Percentiles rank a stretch among this genome's conserved stretches.
These are phyloP conservation scores for Fusarium floridanum DNA, from an alignment of 2,329 filamentous ascomycete genomes.

Conservation along the genomic window DNA sequence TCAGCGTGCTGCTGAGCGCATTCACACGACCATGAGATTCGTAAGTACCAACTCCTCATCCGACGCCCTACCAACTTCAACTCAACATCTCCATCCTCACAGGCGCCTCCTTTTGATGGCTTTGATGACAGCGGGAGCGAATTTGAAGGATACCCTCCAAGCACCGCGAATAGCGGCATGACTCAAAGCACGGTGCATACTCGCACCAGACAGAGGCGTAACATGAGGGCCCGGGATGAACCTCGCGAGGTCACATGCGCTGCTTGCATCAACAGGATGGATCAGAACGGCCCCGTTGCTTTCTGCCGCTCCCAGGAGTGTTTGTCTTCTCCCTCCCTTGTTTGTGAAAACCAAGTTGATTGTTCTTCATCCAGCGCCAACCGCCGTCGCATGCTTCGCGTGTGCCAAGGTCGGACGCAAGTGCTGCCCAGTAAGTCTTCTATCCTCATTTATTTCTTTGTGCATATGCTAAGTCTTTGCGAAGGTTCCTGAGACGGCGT, in stretches of 20 bases:
- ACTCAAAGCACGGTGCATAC: not conserved
- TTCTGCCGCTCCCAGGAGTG: not conserved
- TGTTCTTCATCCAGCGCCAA: not conserved
- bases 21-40: not conserved
- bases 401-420: not conserved
- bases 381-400: not conserved
- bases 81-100: not conserved
- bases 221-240: not conserved
- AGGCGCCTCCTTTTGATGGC: not conserved
- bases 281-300: not conserved
- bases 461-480: too few relatives aligned
- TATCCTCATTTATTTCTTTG: too few relatives aligned
- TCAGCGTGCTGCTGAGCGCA: not conserved
- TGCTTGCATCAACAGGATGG: constrained; percentile 2
- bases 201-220: not conserved
- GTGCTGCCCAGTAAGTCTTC: not conserved
- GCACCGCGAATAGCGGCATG: not conserved
- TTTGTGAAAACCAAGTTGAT: not conserved
- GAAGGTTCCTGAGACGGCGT: too few relatives aligned
- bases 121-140: not conserved
- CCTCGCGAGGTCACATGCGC: not conserved
- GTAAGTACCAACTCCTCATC: not conserved
- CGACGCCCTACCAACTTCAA: not conserved
- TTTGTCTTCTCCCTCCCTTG: not conserved
- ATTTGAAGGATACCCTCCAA: not conserved